phyloP scores from a whole-genome alignment of 2,329 filamentous ascomycete genomes.

The Nemania sp. region DNA sequence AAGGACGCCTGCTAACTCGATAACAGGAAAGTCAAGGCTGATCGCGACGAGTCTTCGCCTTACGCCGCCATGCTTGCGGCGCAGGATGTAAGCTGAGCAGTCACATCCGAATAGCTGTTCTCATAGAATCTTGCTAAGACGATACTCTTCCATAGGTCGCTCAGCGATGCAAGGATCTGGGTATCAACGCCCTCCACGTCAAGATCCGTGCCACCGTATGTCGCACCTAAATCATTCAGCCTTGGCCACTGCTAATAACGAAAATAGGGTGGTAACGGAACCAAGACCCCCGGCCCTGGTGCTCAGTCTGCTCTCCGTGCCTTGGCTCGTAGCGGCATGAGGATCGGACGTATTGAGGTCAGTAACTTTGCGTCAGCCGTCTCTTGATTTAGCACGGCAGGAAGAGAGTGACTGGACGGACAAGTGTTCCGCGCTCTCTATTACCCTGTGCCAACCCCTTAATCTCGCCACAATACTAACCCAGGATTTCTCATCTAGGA shows the following conservation, averaged over 20 bases:
- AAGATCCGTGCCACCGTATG: slow-evolving; percentile 99
- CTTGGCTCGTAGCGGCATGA: slow-evolving; percentile 98
- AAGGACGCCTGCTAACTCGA: slow-evolving; percentile 5
- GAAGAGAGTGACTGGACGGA: neutral
- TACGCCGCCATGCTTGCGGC: slow-evolving; percentile 99
- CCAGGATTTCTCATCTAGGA: slow-evolving; percentile 56
- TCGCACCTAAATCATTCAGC: slow-evolving; percentile 45
- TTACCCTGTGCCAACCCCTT: neutral
- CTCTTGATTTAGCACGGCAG: neutral
- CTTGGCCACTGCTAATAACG: slow-evolving; percentile 3
- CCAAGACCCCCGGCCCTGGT: slow-evolving; percentile 99
- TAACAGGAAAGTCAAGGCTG: slow-evolving; percentile 95
- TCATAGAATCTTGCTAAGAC: neutral
- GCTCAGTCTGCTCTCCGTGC: slow-evolving; percentile 99
- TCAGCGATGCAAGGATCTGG: slow-evolving; percentile 74
- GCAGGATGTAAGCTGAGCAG: slow-evolving; percentile 71
- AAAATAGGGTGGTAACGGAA: slow-evolving; percentile 76
- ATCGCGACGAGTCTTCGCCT: slow-evolving; percentile 99
- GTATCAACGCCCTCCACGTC: slow-evolving; percentile 95
- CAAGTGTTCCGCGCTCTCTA: neutral
- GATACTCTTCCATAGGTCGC: slow-evolving; percentile 49
- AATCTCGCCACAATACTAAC: slow-evolving; percentile 1
- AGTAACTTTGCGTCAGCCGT: neutral
- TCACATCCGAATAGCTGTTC: neutral
- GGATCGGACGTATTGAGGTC: slow-evolving; percentile 93